Base-by-base conservation (phyloP, 2,329 filamentous ascomycete genomes). In the Epichloe hybrida region DNA sequence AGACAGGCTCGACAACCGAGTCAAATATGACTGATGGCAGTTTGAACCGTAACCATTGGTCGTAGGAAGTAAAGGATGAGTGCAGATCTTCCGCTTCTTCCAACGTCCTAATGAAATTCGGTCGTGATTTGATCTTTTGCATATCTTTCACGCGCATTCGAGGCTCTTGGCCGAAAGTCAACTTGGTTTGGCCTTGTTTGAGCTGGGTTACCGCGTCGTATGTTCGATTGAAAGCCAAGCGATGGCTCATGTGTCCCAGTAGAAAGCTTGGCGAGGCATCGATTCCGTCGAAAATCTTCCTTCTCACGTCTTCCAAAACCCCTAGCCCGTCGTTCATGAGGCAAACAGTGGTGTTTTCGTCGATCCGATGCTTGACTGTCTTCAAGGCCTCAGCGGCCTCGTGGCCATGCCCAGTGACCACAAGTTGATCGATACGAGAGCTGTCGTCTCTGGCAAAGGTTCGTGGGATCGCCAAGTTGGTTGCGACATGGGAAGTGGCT, bases 291-390 rank as follows among this genome's bases (percentile, higher is more conserved):
- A 95, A 96, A 31, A 94, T 65, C 11, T 75, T 66, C 36, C 75
- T 67, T 58, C 88, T 88, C 40, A 96, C 74, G 46, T 82, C 76
- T 46, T 97, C 89, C n/a, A 88, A 73, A 2, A 88, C 71, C 0
- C 93, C 91, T 66, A 97, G 79, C 1, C 90, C 88, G 55, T 91
- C 86, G 51, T 88, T 84, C 51, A 94, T 65, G 50, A 95, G 77
- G 53, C 86, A 80, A 7, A 95, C 76, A 0, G 87, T 86, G 1
- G 84, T 88, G 31, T 80, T 70, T 3, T 76, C 70, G 42, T 77
- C 74, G 15, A 94, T 68, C 9, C 87, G 78, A 59, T 87, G 75
- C 50, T 74, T 76, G 50, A 93, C 71, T 0, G 73, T 67, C 4
- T 71, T 61, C 23, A 94, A 62, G 2, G 82, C 80, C 37, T 72